Base-by-base conservation (phyloP, 225 moss, liverwort and hornwort species). In the Marchantia polymorpha region DNA sequence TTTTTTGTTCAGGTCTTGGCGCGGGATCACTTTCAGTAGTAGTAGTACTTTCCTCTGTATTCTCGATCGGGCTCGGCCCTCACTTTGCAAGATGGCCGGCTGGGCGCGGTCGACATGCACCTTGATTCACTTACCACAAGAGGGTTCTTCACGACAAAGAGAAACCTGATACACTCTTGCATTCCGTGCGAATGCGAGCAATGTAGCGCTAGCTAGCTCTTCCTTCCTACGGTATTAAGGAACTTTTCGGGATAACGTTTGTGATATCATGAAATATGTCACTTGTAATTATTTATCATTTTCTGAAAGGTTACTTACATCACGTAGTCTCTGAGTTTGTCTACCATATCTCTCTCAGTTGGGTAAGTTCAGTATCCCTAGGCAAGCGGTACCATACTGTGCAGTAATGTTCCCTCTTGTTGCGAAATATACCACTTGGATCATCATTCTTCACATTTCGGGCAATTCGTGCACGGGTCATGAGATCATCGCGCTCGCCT, bases 241-340 rank as follows among this genome's bases (percentile, higher is more conserved):
- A 64, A 79, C 69, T 50, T 83, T 69, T 75, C 79, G 69, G 78
- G 54, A 67, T 61, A 68, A 64, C 55, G 64, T 52, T 76, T 71
- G 80, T 64, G 75, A 69, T 76, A 55, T 50, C 70, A 30, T 23
- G 74, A 67, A 83, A 64, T 69, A 74, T 68, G n/a, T 79, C 78
- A 67, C 79, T 60, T 77, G 83, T 83, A 79, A 83, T 79, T 76
- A 83, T 77, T 65, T 22, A 64, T 20, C 64, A 55, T 72, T 76
- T 51, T 70, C 76, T 65, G 53, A 77, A 60, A 76, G 20, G 64
- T 77, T 60, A 72, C 64, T 75, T 69, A 72, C 75, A 75, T 60
- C 75, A 75, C 19, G 69, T 39, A 7, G 6, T 12, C 14, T 5
- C 53, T 7, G 25, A 52, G 25, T 48, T 69, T 52, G 72, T 25